Base-by-base conservation (phyloP, 2,329 filamentous ascomycete genomes). In the Pestalotiopsis sp. region DNA sequence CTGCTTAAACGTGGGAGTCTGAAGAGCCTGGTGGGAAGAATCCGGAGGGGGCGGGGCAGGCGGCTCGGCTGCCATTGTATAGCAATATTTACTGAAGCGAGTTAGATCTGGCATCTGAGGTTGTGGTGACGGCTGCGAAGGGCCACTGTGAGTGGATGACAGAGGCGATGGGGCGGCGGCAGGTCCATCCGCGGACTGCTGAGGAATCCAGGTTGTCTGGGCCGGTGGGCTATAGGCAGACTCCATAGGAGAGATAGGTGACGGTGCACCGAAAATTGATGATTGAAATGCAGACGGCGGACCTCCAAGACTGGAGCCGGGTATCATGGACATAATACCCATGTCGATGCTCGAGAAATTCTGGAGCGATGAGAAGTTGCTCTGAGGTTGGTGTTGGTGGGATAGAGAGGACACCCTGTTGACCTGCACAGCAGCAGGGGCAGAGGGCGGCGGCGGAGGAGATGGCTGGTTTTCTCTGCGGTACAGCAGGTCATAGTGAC, bases 401-500 rank as follows among this genome's bases (percentile, higher is more conserved):
- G 82, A 80, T 69, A 89, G 83, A 3, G 80, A 78, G 14, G 80
- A 78, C 11, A 84, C 86, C 27, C 86, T 82, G 73, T 89, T 83
- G 60, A 91, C 85, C 72, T 89, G 87, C 59, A 90, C 71, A 45
- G 77, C 70, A 56, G 72, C 70, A n/a, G 74, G 72, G 27, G 79
- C 77, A 12, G 75, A 71, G 64, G 76, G 76, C 69, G 68, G 72
- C 59, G 65, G 75, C 69, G 66, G 76, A 69, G 72, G 67, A 70
- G 74, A 65, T 69, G 70, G 60, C 71, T 69, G 59, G 70, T 70
- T 58, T 72, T 69, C 63, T 69, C 75, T 67, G 86, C 83, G 77
- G 84, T 99, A 99, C 41, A 98, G 86, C 70, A 99, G 91, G 80
- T 98, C 96, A 80, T 98, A 99, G 81, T 98, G 96, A 70, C 93